phyloP scores from a whole-genome alignment of 257 asterid genomes.

The Penstemon newberryi region DNA sequence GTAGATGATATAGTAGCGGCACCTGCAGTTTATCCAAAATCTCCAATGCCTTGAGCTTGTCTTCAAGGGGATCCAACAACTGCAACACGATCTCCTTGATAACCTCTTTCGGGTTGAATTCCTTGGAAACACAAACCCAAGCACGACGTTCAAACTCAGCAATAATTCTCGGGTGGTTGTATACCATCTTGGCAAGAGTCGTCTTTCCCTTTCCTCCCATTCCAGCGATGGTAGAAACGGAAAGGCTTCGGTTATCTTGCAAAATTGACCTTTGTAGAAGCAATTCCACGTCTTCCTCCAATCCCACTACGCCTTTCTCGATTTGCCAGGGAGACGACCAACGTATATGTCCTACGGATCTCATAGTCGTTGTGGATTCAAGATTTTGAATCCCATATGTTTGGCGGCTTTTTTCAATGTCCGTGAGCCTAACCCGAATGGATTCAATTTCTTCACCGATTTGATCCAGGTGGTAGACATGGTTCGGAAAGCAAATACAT shows the following conservation, averaged over 20 bases:
- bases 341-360: background rate
- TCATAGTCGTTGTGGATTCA: background rate
- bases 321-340: slow-evolving; percentile 17
- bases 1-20: background rate
- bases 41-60: background rate
- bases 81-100: slow-evolving; percentile 27
- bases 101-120: slow-evolving; percentile 9
- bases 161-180: slow-evolving; percentile 7
- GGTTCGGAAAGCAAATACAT: background rate
- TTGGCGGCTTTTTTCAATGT: background rate
- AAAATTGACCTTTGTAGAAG: background rate
- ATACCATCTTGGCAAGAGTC: slow-evolving; percentile 25
- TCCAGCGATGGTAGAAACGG: slow-evolving; percentile 24
- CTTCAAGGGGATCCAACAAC: slow-evolving; percentile 1
- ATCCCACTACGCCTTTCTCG: slow-evolving; percentile 23
- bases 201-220: slow-evolving; percentile 28
- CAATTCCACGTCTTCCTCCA: slow-evolving; percentile 2
- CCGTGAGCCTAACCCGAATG: background rate
- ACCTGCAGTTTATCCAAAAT: background rate
- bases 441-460: slow-evolving; percentile 20
- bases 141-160: slow-evolving; percentile 18
- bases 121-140: slow-evolving; percentile 29
- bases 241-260: background rate
- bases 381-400: slow-evolving; percentile 21
- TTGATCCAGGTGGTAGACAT: background rate